phyloP scores from a whole-genome alignment of 2,329 filamentous ascomycete genomes.

The Sarocladiaceae sp. region DNA sequence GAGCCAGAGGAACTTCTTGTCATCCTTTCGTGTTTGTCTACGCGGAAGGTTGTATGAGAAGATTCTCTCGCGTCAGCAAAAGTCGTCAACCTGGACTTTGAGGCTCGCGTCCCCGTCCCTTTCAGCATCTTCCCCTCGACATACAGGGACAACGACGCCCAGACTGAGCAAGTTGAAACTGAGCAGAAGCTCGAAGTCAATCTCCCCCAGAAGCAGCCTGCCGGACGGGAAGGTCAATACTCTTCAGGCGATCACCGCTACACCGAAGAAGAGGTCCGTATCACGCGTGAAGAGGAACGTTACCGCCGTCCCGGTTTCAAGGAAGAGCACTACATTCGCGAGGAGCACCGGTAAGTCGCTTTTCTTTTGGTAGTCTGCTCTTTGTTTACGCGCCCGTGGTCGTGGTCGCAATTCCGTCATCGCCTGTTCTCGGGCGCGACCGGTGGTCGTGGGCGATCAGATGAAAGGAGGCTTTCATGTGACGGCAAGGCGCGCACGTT shows the following conservation, averaged over 20 bases:
- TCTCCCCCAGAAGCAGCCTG: slow-evolving; percentile 55
- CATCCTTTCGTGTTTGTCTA: slow-evolving; percentile 58
- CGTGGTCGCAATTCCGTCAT: no score
- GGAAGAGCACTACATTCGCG: slow-evolving; percentile 42
- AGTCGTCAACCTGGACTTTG: slow-evolving; percentile 99
- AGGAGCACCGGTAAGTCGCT: slow-evolving; percentile 47
- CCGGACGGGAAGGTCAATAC: slow-evolving; percentile 97
- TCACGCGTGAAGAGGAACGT: slow-evolving; percentile 72
- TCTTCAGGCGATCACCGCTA: slow-evolving; percentile 59
- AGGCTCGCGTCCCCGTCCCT: slow-evolving; percentile 97
- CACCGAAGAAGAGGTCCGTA: slow-evolving; percentile 78
- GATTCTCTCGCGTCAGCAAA: slow-evolving; percentile 60
- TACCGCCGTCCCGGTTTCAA: slow-evolving; percentile 64
- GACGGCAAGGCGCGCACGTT: not conserved
- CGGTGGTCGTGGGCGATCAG: no score
- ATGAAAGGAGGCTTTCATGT: not conserved
- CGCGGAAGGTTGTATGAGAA: slow-evolving; percentile 59
- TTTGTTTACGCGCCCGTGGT: slow-evolving; percentile 11
- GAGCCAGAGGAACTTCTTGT: slow-evolving; percentile 63
- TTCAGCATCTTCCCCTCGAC: slow-evolving; percentile 99
- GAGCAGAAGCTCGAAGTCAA: slow-evolving; percentile 78
- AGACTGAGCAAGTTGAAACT: slow-evolving; percentile 41
- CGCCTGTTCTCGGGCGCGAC: no score
- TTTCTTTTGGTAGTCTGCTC: slow-evolving; percentile 14
- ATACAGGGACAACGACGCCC: slow-evolving; percentile 60